Conservation (phyloP, 176 grass and related monocot species). For the Stipa capillata region DNA sequence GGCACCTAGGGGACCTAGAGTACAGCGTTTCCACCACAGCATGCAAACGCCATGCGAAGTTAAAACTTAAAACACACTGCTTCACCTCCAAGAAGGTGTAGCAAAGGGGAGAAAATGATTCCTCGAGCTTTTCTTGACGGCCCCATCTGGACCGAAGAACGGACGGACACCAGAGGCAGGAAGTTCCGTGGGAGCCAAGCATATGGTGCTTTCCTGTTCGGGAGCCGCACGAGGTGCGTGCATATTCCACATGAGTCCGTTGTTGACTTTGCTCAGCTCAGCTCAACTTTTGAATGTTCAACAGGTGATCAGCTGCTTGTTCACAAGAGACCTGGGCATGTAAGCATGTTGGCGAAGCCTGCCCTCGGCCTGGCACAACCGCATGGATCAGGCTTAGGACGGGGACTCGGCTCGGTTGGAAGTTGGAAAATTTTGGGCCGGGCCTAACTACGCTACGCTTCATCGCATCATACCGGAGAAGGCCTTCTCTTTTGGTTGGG, state of each 20-base stretch:
- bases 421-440: background rate
- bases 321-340: background rate
- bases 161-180: background rate
- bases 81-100: background rate
- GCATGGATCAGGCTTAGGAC: background rate
- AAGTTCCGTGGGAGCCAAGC: slow-evolving; percentile 12
- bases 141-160: background rate
- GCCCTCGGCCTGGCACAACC: too few relatives aligned
- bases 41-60: too few relatives aligned
- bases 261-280: background rate
- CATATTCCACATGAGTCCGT: background rate
- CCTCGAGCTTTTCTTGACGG: background rate
- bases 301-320: background rate
- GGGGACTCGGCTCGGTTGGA: background rate
- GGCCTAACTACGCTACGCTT: background rate
- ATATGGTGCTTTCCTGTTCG: background rate
- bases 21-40: background rate
- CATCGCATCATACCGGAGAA: background rate
- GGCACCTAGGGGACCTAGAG: background rate
- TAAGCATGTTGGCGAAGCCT: background rate
- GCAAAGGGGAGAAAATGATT: background rate
- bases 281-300: background rate
- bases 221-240: background rate
- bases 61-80: too few relatives aligned
- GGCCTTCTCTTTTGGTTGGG: background rate